phyloP scores from a whole-genome alignment of 2,329 filamentous ascomycete species.

The Xylaria sp. region DNA sequence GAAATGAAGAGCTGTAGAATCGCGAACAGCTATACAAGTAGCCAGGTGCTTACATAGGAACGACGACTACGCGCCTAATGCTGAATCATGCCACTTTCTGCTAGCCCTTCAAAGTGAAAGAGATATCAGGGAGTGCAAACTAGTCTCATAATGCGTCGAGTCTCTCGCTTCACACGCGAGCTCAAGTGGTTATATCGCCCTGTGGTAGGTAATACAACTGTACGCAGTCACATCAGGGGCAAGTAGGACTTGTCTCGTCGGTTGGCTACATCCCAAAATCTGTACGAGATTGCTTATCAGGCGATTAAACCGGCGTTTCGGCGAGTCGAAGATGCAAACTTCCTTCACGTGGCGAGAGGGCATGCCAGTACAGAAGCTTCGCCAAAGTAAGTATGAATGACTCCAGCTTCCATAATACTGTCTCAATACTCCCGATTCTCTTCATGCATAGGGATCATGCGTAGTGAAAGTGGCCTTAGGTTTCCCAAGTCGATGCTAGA shows the following conservation, averaged over 20 bases:
- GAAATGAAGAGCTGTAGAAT: background rate
- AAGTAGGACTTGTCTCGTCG: background rate
- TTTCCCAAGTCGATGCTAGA: background rate
- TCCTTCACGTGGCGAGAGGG: background rate
- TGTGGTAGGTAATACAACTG: background rate
- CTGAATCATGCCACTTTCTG: background rate
- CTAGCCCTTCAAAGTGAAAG: background rate
- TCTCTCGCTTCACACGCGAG: background rate
- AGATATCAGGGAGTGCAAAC: background rate
- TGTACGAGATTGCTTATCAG: background rate
- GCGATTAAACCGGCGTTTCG: background rate
- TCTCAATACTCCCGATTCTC: background rate
- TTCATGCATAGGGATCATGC: background rate
- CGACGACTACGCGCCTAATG: background rate
- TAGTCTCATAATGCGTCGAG: background rate
- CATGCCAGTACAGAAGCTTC: background rate
- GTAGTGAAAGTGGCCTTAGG: too few relatives aligned
- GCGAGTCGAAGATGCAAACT: too few relatives aligned
- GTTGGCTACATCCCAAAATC: background rate
- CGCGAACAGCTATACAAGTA: background rate
- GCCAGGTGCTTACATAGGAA: background rate
- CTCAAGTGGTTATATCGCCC: background rate
- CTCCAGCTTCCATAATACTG: background rate
- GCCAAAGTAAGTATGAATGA: background rate
- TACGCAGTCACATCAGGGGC: background rate